Evolutionary conservation across 345 rosid species (phyloP).

Genomic region (thale cress (Arabidopsis thaliana)): DNA sequence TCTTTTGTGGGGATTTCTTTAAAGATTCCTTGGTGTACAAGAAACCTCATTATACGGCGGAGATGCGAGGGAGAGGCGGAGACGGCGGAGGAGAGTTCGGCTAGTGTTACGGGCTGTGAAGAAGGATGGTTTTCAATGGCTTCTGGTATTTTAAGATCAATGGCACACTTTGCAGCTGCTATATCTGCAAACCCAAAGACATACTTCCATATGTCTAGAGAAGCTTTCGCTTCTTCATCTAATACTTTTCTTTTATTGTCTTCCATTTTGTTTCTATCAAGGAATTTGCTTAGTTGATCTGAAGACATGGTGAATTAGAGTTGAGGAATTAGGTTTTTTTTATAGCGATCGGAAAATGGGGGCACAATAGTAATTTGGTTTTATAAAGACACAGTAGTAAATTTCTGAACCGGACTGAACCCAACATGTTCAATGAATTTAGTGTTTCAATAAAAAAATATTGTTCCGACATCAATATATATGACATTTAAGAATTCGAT

Average conservation of each 20-base stretch:
- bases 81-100: conserved; percentile 57
- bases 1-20: conserved; percentile 43
- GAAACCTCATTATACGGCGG: conserved; percentile 67
- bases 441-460: neutral
- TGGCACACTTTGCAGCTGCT: conserved; percentile 78
- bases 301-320: conserved; percentile 7
- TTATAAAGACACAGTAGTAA: neutral
- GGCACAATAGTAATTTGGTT: neutral
- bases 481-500: neutral
- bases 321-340: conserved; percentile 9
- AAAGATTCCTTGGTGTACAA: conserved; percentile 57
- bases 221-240: conserved; percentile 54
- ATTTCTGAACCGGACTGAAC: neutral
- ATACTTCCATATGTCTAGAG: conserved; percentile 61
- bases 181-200: conserved; percentile 56
- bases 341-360: conserved; percentile 3
- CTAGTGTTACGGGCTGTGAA: conserved; percentile 53
- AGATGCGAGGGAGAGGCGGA: conserved; percentile 59
- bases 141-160: conserved; percentile 75
- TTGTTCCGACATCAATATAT: neutral
- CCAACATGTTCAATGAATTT: neutral
- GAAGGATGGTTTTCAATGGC: conserved; percentile 55
- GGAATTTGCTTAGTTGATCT: neutral
- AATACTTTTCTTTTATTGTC: conserved; percentile 14
- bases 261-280: conserved; percentile 35